Percentiles rank a stretch among this genome's conserved stretches.
These are phyloP conservation scores for Rhizopogon vinicolor DNA, from an alignment of 768 basidiomycete genomes.

Conservation along the genomic window DNA sequence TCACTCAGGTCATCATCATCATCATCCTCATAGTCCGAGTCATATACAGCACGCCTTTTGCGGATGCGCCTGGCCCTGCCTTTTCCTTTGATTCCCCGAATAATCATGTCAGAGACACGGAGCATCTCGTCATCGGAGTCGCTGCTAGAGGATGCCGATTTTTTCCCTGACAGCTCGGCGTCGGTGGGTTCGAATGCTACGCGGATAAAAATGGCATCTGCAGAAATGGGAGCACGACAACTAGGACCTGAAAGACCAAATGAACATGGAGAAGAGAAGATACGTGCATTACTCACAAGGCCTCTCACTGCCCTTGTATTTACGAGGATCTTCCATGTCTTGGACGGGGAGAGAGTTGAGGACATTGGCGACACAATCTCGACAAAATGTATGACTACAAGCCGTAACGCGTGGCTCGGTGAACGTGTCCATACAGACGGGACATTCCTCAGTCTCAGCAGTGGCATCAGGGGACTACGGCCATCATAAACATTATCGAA, in stretches of 20 bases:
- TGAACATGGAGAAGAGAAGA: not conserved
- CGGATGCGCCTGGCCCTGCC: slow-evolving; percentile 20
- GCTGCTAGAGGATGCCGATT: slow-evolving; percentile 7
- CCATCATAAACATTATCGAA: not conserved
- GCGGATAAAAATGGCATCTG: slow-evolving; percentile 47
- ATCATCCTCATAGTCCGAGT: slow-evolving; percentile 26
- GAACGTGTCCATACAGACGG: slow-evolving; percentile 60
- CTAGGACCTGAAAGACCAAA: slow-evolving; percentile 42
- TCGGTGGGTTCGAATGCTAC: slow-evolving; percentile 59
- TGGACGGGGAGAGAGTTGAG: slow-evolving; percentile 34
- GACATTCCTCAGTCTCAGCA: slow-evolving; percentile 52
- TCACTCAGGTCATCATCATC: slow-evolving; percentile 42
- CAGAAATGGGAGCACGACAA: slow-evolving; percentile 50
- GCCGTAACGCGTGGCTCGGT: slow-evolving; percentile 50
- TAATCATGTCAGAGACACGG: slow-evolving; percentile 16
- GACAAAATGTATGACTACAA: slow-evolving; percentile 62
- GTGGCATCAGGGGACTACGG: slow-evolving; percentile 43
- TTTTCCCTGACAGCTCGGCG: slow-evolving; percentile 27
- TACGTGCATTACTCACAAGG: slow-evolving; percentile 38
- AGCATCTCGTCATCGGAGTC: slow-evolving; percentile 30
- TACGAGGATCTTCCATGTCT: slow-evolving; percentile 29
- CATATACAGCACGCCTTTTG: slow-evolving; percentile 19
- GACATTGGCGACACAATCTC: slow-evolving; percentile 50
- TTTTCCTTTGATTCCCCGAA: slow-evolving; percentile 9
- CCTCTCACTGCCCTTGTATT: slow-evolving; percentile 39